These are phyloP conservation scores for Colletotrichum sp. DNA, from an alignment of 2,329 filamentous ascomycete species.

Conservation along the genomic window DNA sequence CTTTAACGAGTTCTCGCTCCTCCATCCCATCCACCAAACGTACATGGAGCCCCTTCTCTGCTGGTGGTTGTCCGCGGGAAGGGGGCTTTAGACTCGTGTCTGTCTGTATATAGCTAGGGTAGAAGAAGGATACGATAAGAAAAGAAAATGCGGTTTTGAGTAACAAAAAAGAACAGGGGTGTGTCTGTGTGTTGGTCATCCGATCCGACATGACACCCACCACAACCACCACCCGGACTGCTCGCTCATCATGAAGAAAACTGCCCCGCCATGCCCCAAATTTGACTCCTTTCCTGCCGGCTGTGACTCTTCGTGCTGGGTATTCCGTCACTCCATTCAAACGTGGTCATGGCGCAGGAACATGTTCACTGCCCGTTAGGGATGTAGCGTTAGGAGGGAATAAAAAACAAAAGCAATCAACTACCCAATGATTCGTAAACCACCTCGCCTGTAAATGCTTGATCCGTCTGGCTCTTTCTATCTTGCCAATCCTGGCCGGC, in stretches of 20 bases:
- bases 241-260: conserved; percentile 17
- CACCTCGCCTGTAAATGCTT: conserved; percentile 12
- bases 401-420: conserved; percentile 14
- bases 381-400: conserved; percentile 17
- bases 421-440: conserved; percentile 20
- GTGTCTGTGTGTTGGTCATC: not conserved
- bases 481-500: not conserved
- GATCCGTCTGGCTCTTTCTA: conserved; percentile 29
- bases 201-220: not conserved
- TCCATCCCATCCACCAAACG: not conserved
- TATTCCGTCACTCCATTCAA: conserved; percentile 23
- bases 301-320: conserved; percentile 20
- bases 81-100: not conserved
- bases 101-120: conserved; percentile 14
- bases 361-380: conserved; percentile 8
- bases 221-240: not conserved
- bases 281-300: conserved; percentile 21
- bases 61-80: not conserved
- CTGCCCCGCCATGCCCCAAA: conserved; percentile 17
- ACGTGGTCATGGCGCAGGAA: conserved; percentile 19
- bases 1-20: not conserved
- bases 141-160: conserved; percentile 11
- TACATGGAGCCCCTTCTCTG: not conserved
- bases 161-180: not conserved
- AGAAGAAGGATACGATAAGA: conserved; percentile 3